A percentile compares a stretch with the other conserved stretches of the same genome.
Evolutionary conservation across 2,329 filamentous ascomycete species (phyloP).

Genomic region (Nemania sp.): DNA sequence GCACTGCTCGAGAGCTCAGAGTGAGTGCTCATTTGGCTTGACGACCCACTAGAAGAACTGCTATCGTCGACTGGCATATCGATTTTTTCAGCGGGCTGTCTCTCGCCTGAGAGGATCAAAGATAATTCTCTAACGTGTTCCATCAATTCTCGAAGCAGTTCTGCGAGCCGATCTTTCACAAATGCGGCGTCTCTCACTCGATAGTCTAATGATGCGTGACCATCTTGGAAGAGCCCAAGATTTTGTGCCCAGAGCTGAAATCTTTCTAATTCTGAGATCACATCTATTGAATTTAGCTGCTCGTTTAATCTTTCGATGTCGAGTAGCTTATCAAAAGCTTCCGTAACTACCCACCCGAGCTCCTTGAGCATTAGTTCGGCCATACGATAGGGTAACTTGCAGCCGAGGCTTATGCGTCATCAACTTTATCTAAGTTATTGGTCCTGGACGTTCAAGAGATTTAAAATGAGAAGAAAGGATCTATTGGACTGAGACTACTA

Average conservation of each 20-base stretch:
- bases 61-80: neutral
- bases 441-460: no score
- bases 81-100: constrained; percentile 5
- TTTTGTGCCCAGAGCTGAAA: constrained; percentile 25
- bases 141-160: constrained; percentile 12
- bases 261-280: neutral
- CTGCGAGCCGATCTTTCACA: constrained; percentile 14
- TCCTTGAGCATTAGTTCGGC: neutral
- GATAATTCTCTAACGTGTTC: constrained; percentile 13
- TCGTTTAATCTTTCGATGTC: neutral
- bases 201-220: constrained; percentile 29
- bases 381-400: neutral
- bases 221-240: constrained; percentile 20
- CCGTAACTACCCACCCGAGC: neutral
- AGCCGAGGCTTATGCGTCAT: no score
- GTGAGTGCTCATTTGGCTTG: neutral
- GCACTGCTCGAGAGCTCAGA: neutral
- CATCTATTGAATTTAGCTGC: neutral
- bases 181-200: constrained; percentile 23
- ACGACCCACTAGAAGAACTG: neutral
- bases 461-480: no score
- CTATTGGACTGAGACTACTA: no score
- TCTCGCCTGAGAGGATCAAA: constrained; percentile 4
- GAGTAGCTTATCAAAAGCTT: neutral
- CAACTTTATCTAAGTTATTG: no score